A percentile compares a stretch with the other conserved stretches of the same genome.
Conservation (phyloP, 371 early-diverging fungal genomes). For the Apophysomyces variabilis region DNA sequence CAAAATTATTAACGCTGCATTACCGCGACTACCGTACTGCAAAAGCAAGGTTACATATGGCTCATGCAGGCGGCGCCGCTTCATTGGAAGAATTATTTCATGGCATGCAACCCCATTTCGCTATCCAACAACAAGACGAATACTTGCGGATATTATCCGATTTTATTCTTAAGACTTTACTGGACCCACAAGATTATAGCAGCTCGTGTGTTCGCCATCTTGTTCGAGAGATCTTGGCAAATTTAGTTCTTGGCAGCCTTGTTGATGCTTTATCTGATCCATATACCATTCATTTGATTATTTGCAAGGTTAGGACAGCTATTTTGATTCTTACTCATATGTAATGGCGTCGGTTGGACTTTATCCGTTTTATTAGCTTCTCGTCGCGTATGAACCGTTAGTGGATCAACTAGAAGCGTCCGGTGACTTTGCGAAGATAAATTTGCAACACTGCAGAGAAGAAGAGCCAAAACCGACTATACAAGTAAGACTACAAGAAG, state of each 20-base stretch:
- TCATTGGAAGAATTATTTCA: slow-evolving; percentile 56
- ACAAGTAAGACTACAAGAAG: slow-evolving; percentile 5
- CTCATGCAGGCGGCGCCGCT: slow-evolving; percentile 54
- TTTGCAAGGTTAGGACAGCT: slow-evolving; percentile 51
- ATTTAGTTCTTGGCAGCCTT: slow-evolving; percentile 50
- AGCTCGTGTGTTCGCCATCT: slow-evolving; percentile 60
- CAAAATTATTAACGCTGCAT: slow-evolving; percentile 56
- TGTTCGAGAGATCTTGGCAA: slow-evolving; percentile 58
- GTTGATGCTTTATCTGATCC: slow-evolving; percentile 60
- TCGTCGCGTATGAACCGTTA: slow-evolving; percentile 29
- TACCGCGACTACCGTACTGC: slow-evolving; percentile 60
- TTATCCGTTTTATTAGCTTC: slow-evolving; percentile 22
- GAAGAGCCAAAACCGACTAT: neutral
- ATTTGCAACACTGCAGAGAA: slow-evolving; percentile 10
- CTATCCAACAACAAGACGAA: slow-evolving; percentile 52
- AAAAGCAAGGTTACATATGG: slow-evolving; percentile 45
- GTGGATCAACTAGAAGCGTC: slow-evolving; percentile 41
- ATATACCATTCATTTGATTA: slow-evolving; percentile 60
- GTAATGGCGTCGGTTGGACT: neutral
- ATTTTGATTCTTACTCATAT: neutral
- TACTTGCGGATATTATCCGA: slow-evolving; percentile 57
- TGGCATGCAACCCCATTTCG: slow-evolving; percentile 69
- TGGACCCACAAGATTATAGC: slow-evolving; percentile 49
- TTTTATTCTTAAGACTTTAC: slow-evolving; percentile 42
- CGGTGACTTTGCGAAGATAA: slow-evolving; percentile 33